Evolutionary conservation across 2,329 filamentous ascomycete species (phyloP).

Genomic region (Coniochaeta sp.): DNA sequence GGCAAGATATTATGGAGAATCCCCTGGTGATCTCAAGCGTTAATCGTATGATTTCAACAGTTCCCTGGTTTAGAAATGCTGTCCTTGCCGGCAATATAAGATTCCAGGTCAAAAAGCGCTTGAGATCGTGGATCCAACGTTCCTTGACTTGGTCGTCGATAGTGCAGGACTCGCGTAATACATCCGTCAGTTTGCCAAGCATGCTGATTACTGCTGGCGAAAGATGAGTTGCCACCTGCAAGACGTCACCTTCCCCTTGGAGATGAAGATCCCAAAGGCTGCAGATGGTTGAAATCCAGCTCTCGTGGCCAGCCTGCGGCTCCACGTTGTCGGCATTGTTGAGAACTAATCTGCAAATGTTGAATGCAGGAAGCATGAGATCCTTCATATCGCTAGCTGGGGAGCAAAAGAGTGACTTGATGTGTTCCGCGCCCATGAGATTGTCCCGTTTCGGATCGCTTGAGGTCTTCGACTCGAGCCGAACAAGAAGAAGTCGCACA

Average conservation of each 20-base stretch:
- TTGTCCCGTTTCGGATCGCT: conserved; percentile 22
- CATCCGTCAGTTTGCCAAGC: conserved; percentile 29
- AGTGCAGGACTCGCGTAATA: background rate
- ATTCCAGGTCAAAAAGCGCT: conserved; percentile 40
- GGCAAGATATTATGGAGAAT: conserved; percentile 27
- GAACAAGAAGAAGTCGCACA: conserved; percentile 36
- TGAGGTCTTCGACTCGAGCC: conserved; percentile 24
- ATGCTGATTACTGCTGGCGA: conserved; percentile 31
- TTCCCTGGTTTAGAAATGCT: conserved; percentile 33
- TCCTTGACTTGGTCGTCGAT: conserved; percentile 17
- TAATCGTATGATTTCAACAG: conserved; percentile 30
- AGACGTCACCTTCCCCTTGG: conserved; percentile 37
- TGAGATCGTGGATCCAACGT: conserved; percentile 38
- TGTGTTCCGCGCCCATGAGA: conserved; percentile 47
- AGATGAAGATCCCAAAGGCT: conserved; percentile 47
- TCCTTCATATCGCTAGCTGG: conserved; percentile 38
- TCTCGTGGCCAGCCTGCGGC: conserved; percentile 27
- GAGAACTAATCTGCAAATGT: conserved; percentile 33
- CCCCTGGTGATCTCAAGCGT: conserved; percentile 30
- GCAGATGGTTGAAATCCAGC: conserved; percentile 39
- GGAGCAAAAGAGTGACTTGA: conserved; percentile 47
- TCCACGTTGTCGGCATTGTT: conserved; percentile 19
- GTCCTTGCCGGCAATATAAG: conserved; percentile 44
- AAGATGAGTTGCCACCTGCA: conserved; percentile 40
- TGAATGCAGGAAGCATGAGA: conserved; percentile 36